Evolutionary conservation across 805 yeast species (phyloP), one percentile per base, ranked within the genome.

Genomic region (Priceomyces haplophilus): DNA sequence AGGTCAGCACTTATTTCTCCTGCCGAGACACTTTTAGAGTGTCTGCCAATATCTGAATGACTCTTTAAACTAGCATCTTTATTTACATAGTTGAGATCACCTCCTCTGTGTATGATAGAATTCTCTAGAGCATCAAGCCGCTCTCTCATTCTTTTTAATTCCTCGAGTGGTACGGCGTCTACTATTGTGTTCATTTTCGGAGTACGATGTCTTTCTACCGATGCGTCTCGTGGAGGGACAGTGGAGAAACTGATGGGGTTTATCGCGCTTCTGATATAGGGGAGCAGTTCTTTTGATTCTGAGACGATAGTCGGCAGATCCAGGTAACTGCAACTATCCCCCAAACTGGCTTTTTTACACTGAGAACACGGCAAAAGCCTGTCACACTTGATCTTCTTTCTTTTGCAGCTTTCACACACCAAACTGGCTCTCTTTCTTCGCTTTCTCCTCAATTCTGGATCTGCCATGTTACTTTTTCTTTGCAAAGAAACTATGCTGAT

Each of bases 381-480:
- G 40, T 66, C 69, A 50, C 72, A 66, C 24, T 54, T 59, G 46
- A 64, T 55, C 49, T 66, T 66, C 40, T 61, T 55, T 41, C 54
- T 51, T 40, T 62, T 61, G 48, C 72, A 66, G 44, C 58, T 58
- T 31, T 52, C 52, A 45, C 72, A 66, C 7, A 65, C 76, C 4
- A 73, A 56, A 7, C 65, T 56, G 44, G 64, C 55, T 19, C 76
- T 59, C 40, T 69, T 73, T 18, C 69, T 48, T 49, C 44, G 47
- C 31, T 51, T 54, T 2, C 32, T 35, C 8, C 15, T 12, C 5
- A 5, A 5, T 27, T 27, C 31, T 27, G 11, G n/a, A 11, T 27
- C 31, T 11, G 31, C n/a, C 31, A 27, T 27, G 5, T 27, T 27
- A n/a, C 31, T n/a, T 8, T 21, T 21, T 21, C 24, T 8, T 21